Base-by-base conservation (phyloP, 495 filamentous ascomycete species). In the Lepidopterella palustris region DNA sequence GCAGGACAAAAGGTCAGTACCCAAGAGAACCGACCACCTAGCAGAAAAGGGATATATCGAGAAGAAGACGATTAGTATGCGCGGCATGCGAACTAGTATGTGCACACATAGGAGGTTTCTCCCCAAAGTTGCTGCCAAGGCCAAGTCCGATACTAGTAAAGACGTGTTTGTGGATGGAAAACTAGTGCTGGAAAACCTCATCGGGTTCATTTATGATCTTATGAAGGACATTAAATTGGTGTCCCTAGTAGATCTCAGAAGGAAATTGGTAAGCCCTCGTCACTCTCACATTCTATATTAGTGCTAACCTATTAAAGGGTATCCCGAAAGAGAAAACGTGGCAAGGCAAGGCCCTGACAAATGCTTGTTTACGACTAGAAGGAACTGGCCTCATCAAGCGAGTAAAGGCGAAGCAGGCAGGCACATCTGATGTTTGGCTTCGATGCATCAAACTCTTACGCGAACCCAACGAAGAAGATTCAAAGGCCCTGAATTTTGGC, bases 1-100 rank as follows among this genome's bases (percentile, higher is more conserved):
- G 20, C 92, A 96, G 72, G 90, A 96, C 70, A 95, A 95, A 68
- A 81, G 90, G 45, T 96, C 92, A 1, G 82, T 96, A 5, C 90
- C 92, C 11, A 83, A 83, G 51, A 79, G 92, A 40, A 96, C 92
- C 0, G 86, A 90, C 61, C 73, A 78, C 1, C 79, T 97, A 20
- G 81, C 81, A 21, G 76, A 78, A 56, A 88, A 87, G 66, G 92
- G 92, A 8, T 95, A 96, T 70, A 90, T 97, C 48, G 84, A 85
- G 35, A 97, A 97, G 72, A 80, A 82, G 32, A 78, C 81, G 0
- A 78, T 92, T 4, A 77, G 89, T 28, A 78, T 83, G 20, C 81
- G 77, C 51, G 78, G 80, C 23, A 74, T 79, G 40, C 82, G 84
- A 52, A 93, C 90, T 0, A 92, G 87, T 70, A 59, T 82, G 1